Conservation (phyloP, 1,284 basidiomycete genomes). For the Grifola frondosa region DNA sequence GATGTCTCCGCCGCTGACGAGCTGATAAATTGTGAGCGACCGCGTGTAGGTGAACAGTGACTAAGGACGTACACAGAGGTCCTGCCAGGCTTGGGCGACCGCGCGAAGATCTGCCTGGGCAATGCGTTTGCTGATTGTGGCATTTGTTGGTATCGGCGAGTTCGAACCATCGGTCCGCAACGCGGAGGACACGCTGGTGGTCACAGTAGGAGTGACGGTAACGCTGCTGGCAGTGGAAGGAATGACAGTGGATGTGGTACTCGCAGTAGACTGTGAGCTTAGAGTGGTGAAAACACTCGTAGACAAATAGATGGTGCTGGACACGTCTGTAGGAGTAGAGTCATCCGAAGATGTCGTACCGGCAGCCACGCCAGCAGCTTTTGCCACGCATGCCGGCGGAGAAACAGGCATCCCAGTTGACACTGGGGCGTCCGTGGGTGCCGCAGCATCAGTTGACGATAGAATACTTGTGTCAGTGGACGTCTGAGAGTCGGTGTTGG, state of each 20-base stretch:
- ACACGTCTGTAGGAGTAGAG: too few species aligned
- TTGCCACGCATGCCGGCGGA: constrained; percentile 14
- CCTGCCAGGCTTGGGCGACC: constrained; percentile 28
- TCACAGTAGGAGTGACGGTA: neutral
- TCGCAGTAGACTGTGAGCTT: neutral
- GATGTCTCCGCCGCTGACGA: constrained; percentile 37
- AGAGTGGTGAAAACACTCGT: neutral
- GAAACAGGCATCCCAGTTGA: constrained; percentile 12
- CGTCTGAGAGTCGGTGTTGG: constrained; percentile 3
- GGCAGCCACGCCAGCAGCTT: constrained; percentile 2
- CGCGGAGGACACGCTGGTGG: neutral
- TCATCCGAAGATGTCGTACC: neutral
- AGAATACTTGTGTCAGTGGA: neutral
- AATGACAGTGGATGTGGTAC: neutral
- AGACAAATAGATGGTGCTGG: neutral
- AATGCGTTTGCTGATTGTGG: constrained; percentile 17
- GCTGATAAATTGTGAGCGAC: constrained; percentile 4
- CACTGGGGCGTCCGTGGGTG: constrained; percentile 3
- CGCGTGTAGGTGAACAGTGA: neutral
- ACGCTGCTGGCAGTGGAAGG: neutral
- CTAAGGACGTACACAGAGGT: constrained; percentile 25
- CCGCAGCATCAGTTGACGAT: too few species aligned
- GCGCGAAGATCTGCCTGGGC: constrained; percentile 23
- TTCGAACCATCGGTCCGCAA: constrained; percentile 1
- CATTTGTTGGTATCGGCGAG: neutral